These are phyloP conservation scores for Suhomyces panamericanus DNA, from an alignment of 1,139 yeast genomes.

Conservation along the genomic window DNA sequence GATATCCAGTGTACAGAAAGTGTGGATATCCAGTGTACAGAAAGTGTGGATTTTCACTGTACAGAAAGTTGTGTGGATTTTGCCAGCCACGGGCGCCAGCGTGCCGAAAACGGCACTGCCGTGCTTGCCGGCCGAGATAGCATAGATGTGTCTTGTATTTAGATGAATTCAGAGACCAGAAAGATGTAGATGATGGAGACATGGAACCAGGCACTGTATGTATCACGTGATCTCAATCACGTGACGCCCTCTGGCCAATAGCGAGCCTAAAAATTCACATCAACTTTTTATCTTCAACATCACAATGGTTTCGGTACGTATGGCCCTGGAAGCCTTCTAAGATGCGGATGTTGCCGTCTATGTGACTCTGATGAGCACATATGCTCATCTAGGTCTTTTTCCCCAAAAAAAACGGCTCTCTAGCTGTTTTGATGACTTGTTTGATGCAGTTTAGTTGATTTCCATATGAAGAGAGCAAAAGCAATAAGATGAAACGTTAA, in stretches of 20 bases:
- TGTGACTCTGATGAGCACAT: background rate
- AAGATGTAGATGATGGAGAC: too few relatives aligned
- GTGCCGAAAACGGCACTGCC: background rate
- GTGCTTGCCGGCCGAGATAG: constrained; percentile 1
- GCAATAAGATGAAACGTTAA: too few relatives aligned
- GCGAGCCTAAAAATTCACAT: constrained; percentile 10
- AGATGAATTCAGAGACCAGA: background rate
- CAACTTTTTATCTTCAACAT: constrained; percentile 4
- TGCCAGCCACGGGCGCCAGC: too few relatives aligned
- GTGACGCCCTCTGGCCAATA: constrained; percentile 7
- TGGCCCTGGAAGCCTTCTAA: background rate
- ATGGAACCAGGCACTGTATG: too few relatives aligned
- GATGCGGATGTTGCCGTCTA: too few relatives aligned
- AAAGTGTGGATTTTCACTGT: too few relatives aligned
- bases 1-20: background rate
- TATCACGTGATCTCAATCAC: constrained; percentile 1
- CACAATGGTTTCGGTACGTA: constrained; percentile 32
- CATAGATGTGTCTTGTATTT: constrained; percentile 2
- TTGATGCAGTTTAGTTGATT: too few relatives aligned
- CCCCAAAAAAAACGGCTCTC: background rate
- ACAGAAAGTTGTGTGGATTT: too few relatives aligned
- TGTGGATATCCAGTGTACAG: too few relatives aligned
- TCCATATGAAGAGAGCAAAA: too few relatives aligned
- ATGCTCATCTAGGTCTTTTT: too few relatives aligned
- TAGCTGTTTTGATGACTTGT: too few relatives aligned